Evolutionary conservation across 2,329 filamentous ascomycete genomes (phyloP).

Genomic region (Colletotrichum camelliae): DNA sequence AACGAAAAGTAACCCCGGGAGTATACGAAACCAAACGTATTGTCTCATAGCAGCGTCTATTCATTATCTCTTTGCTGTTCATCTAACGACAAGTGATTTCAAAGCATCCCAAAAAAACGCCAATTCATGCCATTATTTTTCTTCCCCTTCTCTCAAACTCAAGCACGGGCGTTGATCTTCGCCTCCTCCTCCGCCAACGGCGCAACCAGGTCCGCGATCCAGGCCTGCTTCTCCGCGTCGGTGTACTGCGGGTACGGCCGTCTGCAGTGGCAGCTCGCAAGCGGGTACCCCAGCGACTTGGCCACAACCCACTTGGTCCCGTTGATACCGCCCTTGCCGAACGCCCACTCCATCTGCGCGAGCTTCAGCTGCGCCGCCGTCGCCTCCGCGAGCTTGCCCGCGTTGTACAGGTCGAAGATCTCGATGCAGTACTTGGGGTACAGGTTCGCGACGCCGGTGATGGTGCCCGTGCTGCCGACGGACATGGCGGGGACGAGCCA

Average conservation of each 20-base stretch:
- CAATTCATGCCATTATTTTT: background rate
- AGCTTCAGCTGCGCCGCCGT: slow-evolving; percentile 55
- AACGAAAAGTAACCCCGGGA: fast-evolving
- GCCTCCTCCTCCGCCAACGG: slow-evolving; percentile 22
- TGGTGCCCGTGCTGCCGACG: slow-evolving; percentile 63
- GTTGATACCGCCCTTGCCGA: slow-evolving; percentile 64
- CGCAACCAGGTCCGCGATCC: slow-evolving; percentile 29
- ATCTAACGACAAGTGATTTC: background rate
- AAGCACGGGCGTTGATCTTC: slow-evolving; percentile 2
- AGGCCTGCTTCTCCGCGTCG: slow-evolving; percentile 36
- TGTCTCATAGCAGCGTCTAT: background rate
- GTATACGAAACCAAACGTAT: fast-evolving
- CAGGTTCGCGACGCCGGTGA: slow-evolving; percentile 68
- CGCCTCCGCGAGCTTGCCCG: slow-evolving; percentile 53
- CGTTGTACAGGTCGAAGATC: slow-evolving; percentile 52
- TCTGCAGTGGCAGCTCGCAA: slow-evolving; percentile 55
- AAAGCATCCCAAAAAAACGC: background rate
- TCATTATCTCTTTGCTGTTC: background rate
- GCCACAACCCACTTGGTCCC: slow-evolving; percentile 66
- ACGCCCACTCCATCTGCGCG: slow-evolving; percentile 59
- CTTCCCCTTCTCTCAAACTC: background rate
- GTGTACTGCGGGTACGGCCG: slow-evolving; percentile 57
- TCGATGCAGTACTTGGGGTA: slow-evolving; percentile 59
- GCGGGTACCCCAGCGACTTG: slow-evolving; percentile 56
- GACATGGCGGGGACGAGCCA: slow-evolving; percentile 68